Evolutionary conservation across 2,329 filamentous ascomycete species (phyloP).

Genomic region (Trichoderma sp.): DNA sequence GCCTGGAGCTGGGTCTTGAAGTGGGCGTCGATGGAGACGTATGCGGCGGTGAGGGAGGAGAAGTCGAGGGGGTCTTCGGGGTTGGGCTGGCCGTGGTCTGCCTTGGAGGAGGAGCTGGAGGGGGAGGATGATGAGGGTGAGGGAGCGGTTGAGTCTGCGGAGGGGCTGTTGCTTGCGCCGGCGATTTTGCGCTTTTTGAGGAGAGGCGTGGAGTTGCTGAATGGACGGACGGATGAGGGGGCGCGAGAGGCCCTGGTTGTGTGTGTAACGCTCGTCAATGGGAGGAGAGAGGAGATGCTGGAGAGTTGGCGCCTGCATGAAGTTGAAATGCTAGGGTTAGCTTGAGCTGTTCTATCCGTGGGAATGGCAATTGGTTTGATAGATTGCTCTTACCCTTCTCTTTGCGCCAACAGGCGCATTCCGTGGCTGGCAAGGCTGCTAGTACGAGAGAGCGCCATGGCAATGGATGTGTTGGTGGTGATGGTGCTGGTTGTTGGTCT

Average conservation of each 20-base stretch:
- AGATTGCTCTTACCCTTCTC: slow-evolving; percentile 24
- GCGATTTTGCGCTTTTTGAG: slow-evolving; percentile 42
- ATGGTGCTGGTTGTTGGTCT: not conserved
- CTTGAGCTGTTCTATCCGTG: not conserved
- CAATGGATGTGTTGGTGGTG: not conserved
- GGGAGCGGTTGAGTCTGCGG: not conserved
- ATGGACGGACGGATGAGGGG: slow-evolving; percentile 24
- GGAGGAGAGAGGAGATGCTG: not conserved
- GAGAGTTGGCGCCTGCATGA: not conserved
- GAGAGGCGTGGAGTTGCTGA: slow-evolving; percentile 31
- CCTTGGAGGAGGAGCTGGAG: slow-evolving; percentile 20
- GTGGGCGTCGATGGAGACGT: slow-evolving; percentile 40
- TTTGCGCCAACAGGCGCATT: slow-evolving; percentile 26
- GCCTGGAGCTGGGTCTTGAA: slow-evolving; percentile 43
- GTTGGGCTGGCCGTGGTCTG: slow-evolving; percentile 30
- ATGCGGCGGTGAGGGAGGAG: slow-evolving; percentile 45
- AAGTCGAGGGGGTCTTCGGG: slow-evolving; percentile 49
- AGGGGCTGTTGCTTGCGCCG: slow-evolving; percentile 31
- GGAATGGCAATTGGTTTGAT: not conserved
- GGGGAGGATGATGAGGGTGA: slow-evolving; percentile 22
- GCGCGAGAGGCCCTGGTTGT: not conserved
- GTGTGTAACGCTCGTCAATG: not conserved
- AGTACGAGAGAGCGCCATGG: slow-evolving; percentile 12
- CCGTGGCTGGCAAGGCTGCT: slow-evolving; percentile 21
- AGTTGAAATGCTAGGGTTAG: not conserved